phyloP scores from a whole-genome alignment of 495 filamentous ascomycete genomes.

The Penicillium manginii region DNA sequence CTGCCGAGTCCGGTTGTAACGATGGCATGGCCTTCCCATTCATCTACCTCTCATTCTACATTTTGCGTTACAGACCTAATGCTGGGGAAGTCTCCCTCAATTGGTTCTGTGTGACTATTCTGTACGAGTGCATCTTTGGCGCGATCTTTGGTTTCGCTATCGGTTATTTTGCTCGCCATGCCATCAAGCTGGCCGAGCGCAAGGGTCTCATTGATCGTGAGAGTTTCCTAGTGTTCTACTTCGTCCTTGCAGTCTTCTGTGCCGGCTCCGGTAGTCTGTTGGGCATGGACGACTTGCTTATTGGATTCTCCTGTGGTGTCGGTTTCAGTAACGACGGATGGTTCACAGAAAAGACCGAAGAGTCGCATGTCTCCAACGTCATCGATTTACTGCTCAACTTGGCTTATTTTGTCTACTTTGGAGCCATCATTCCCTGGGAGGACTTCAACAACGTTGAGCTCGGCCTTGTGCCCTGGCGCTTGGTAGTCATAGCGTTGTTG shows the following conservation, averaged over 20 bases:
- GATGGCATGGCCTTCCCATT: constrained; percentile 99
- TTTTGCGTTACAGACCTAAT: constrained; percentile 76
- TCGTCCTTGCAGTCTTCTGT: constrained; percentile 93
- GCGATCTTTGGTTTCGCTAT: constrained; percentile 86
- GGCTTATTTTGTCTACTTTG: constrained; percentile 97
- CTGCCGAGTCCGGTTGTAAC: constrained; percentile 98
- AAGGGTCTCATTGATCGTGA: constrained; percentile 90
- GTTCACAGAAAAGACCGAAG: constrained; percentile 98
- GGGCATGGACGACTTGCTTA: constrained; percentile 93
- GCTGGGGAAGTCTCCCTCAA: constrained; percentile 72
- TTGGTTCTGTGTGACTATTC: constrained; percentile 88
- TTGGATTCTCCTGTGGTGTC: constrained; percentile 93
- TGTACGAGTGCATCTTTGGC: constrained; percentile 97
- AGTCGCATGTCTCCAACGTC: constrained; percentile 98
- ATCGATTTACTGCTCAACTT: constrained; percentile 97
- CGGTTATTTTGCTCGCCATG: constrained; percentile 86
- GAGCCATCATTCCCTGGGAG: constrained; percentile 95
- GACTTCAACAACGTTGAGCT: constrained; percentile 73
- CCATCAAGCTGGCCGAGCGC: constrained; percentile 87
- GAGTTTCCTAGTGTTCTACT: constrained; percentile 98
- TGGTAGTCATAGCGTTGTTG: constrained; percentile 86
- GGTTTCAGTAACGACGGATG: constrained; percentile 99
- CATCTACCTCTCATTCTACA: constrained; percentile 88
- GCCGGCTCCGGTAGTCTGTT: constrained; percentile 92
- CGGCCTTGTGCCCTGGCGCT: constrained; percentile 81